These are phyloP conservation scores for Aspergillus quadrilineatus DNA, from an alignment of 2,329 filamentous ascomycete genomes.

Conservation along the genomic window DNA sequence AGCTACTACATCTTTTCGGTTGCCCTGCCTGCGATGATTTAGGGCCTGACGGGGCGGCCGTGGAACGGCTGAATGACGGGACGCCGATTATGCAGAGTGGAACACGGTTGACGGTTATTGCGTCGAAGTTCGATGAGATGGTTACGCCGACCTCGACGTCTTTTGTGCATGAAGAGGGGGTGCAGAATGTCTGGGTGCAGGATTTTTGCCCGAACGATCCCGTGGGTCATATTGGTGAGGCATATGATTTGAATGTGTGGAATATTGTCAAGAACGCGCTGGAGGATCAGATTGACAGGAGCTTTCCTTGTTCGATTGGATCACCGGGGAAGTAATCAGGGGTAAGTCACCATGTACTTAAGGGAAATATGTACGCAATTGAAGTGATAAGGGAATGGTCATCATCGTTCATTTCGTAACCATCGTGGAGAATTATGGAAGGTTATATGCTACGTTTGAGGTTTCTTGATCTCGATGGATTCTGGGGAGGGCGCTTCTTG, in stretches of 20 bases:
- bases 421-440: neutral
- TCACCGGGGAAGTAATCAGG: constrained; percentile 28
- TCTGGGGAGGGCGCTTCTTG: constrained; percentile 11
- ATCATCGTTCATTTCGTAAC: constrained; percentile 3
- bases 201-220: constrained; percentile 33
- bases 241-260: constrained; percentile 42
- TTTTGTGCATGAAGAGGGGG: constrained; percentile 34
- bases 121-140: constrained; percentile 34
- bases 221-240: constrained; percentile 40
- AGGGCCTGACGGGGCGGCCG: constrained; percentile 28
- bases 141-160: constrained; percentile 35
- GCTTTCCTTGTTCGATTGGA: constrained; percentile 31
- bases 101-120: constrained; percentile 36
- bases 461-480: constrained; percentile 4
- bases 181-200: constrained; percentile 35
- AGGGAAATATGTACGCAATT: neutral
- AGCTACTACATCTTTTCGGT: constrained; percentile 29
- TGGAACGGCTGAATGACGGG: constrained; percentile 34
- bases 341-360: too few species aligned
- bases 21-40: constrained; percentile 38
- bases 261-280: constrained; percentile 40
- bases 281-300: constrained; percentile 27
- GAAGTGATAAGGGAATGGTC: neutral
- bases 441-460: neutral
- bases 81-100: constrained; percentile 35